Evolutionary conservation across 495 filamentous ascomycete species (phyloP).

Genomic region (Ascodesmis nigricans): DNA sequence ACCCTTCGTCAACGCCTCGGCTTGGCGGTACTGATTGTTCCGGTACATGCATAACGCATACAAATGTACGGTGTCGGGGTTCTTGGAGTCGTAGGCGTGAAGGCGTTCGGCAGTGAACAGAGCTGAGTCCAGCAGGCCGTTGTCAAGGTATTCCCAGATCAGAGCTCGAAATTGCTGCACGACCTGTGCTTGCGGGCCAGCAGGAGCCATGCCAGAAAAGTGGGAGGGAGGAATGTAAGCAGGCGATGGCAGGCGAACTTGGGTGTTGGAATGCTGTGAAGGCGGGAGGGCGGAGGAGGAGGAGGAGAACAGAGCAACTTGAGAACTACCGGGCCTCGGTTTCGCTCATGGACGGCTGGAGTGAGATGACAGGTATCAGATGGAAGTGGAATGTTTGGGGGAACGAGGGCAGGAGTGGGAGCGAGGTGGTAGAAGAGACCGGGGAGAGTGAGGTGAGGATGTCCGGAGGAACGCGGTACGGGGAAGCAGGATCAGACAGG

Average conservation of each 20-base stretch:
- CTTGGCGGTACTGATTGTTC: constrained; percentile 51
- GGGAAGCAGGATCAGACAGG: too few species aligned
- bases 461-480: too few species aligned
- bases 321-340: too few species aligned
- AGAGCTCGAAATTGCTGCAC: constrained; percentile 58
- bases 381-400: too few species aligned
- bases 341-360: too few species aligned
- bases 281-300: constrained; percentile 5
- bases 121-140: constrained; percentile 65
- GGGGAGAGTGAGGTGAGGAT: too few species aligned
- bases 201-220: constrained; percentile 11
- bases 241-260: too few species aligned
- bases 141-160: constrained; percentile 85
- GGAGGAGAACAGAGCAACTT: too few species aligned
- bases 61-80: constrained; percentile 59
- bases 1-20: constrained; percentile 21
- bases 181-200: constrained; percentile 34
- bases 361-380: constrained; percentile 6
- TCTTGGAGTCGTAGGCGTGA: constrained; percentile 55
- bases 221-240: too few species aligned
- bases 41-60: constrained; percentile 64
- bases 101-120: constrained; percentile 79
- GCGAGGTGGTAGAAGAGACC: too few species aligned
- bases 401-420: too few species aligned
- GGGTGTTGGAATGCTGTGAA: constrained; percentile 5